These are phyloP conservation scores for Collybia nuda DNA, from an alignment of 768 basidiomycete genomes.

Conservation along the genomic window DNA sequence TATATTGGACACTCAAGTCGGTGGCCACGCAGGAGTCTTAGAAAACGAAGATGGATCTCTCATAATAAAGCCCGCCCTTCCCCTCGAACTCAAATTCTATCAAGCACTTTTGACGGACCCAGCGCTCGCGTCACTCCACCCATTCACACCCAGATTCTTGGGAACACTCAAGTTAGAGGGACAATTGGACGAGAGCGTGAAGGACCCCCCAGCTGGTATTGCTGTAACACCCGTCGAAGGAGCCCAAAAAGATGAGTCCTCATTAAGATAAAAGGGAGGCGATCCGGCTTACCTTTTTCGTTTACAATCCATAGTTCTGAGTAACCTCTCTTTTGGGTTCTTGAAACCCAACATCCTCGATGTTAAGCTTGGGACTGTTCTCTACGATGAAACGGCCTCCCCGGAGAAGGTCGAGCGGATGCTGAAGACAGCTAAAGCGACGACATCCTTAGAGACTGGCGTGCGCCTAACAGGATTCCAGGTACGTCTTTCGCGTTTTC, in stretches of 20 bases:
- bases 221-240: slow-evolving; percentile 9
- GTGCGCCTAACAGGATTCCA: slow-evolving; percentile 88
- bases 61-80: slow-evolving; percentile 76
- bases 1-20: slow-evolving; percentile 49
- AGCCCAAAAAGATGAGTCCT: slow-evolving; percentile 19
- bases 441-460: slow-evolving; percentile 78
- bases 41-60: slow-evolving; percentile 71
- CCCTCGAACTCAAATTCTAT: slow-evolving; percentile 73
- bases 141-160: slow-evolving; percentile 73
- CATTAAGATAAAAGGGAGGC: background rate
- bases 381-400: slow-evolving; percentile 70
- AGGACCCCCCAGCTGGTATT: slow-evolving; percentile 11
- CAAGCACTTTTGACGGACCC: slow-evolving; percentile 44
- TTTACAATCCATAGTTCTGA: slow-evolving; percentile 75
- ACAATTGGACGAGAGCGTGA: slow-evolving; percentile 39
- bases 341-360: slow-evolving; percentile 85
- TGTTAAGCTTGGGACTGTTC: slow-evolving; percentile 87
- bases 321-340: slow-evolving; percentile 79
- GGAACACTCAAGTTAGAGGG: slow-evolving; percentile 79
- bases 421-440: slow-evolving; percentile 63
- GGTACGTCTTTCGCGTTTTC: slow-evolving; percentile 40
- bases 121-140: slow-evolving; percentile 42
- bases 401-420: slow-evolving; percentile 80
- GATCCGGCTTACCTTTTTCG: background rate
- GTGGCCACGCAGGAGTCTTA: slow-evolving; percentile 77